Evolutionary conservation across 176 grass and related monocot species (phyloP).

Genomic region (Raddia distichophylla): DNA sequence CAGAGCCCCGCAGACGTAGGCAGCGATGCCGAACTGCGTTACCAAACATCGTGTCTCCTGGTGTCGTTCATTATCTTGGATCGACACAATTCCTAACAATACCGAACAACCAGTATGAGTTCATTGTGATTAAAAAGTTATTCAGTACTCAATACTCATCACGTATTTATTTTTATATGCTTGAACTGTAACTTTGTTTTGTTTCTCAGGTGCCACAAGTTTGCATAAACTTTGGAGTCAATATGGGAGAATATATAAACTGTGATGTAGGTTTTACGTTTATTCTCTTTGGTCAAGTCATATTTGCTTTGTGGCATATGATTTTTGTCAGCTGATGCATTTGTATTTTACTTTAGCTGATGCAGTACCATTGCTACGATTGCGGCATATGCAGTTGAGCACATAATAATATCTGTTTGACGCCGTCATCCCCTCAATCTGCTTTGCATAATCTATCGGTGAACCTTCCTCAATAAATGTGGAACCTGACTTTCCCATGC

Average conservation of each 20-base stretch:
- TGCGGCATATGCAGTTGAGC: conserved; percentile 97
- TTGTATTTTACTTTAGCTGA: conserved; percentile 54
- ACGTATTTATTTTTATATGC: background rate
- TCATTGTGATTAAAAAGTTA: conserved; percentile 15
- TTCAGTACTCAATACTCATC: background rate
- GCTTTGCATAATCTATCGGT: too few species aligned
- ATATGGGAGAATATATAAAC: conserved; percentile 97
- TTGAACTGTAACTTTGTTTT: conserved; percentile 39
- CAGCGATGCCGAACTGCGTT: too few species aligned
- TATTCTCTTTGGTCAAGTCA: conserved; percentile 13
- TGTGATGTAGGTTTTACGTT: conserved; percentile 70
- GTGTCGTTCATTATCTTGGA: too few species aligned
- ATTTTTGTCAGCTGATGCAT: conserved; percentile 31
- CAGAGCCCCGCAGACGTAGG: too few species aligned
- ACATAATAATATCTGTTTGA: conserved; percentile 33
- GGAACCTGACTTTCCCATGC: too few species aligned
- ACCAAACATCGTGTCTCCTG: too few species aligned
- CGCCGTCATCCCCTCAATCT: too few species aligned
- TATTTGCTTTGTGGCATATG: conserved; percentile 1
- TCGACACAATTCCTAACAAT: too few species aligned
- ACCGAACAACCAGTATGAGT: conserved; percentile 69
- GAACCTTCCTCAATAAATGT: background rate
- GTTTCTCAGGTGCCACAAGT: conserved; percentile 70
- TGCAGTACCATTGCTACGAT: conserved; percentile 84
- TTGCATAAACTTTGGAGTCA: conserved; percentile 88